A percentile compares a stretch with the other conserved stretches of the same genome.
Evolutionary conservation across 306 rosid species (phyloP).

Genomic region (Corylus avellana): DNA sequence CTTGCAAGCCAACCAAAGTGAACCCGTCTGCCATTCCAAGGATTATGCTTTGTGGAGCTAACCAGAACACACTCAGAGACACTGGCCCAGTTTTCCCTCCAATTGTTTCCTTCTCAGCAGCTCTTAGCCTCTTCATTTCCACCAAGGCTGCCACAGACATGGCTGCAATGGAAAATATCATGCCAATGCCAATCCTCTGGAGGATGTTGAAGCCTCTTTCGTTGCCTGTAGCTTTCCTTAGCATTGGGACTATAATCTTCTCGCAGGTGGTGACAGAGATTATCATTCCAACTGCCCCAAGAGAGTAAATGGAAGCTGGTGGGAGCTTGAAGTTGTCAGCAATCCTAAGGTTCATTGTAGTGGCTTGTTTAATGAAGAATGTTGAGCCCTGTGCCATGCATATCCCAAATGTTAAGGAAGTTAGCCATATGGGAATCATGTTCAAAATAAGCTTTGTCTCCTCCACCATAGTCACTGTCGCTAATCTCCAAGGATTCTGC

Average conservation of each 20-base stretch:
- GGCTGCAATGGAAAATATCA: slow-evolving; percentile 16
- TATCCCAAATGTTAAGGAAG: slow-evolving; percentile 39
- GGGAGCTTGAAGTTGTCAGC: slow-evolving; percentile 35
- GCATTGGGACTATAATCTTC: slow-evolving; percentile 36
- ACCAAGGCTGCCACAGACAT: slow-evolving; percentile 44
- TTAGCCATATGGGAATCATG: slow-evolving; percentile 51
- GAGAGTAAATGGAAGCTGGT: slow-evolving; percentile 42
- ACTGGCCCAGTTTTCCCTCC: neutral
- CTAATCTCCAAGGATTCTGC: slow-evolving; percentile 50
- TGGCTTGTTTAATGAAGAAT: slow-evolving; percentile 53
- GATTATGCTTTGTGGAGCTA: slow-evolving; percentile 40
- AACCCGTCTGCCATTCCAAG: slow-evolving; percentile 47
- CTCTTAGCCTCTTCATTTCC: slow-evolving; percentile 42
- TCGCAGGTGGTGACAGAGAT: slow-evolving; percentile 39
- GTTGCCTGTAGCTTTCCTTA: slow-evolving; percentile 36
- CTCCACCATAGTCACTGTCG: slow-evolving; percentile 51
- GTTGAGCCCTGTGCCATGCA: slow-evolving; percentile 39
- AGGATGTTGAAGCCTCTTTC: slow-evolving; percentile 57
- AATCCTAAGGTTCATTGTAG: slow-evolving; percentile 34
- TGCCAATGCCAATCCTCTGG: slow-evolving; percentile 44
- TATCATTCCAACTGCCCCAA: slow-evolving; percentile 35
- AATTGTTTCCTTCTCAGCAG: neutral
- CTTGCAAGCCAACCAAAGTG: slow-evolving; percentile 47
- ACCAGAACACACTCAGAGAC: slow-evolving; percentile 40
- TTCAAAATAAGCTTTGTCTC: slow-evolving; percentile 50